These are phyloP conservation scores for Leptographium radiaticola DNA, from an alignment of 2,329 filamentous ascomycete species.

Conservation along the genomic window DNA sequence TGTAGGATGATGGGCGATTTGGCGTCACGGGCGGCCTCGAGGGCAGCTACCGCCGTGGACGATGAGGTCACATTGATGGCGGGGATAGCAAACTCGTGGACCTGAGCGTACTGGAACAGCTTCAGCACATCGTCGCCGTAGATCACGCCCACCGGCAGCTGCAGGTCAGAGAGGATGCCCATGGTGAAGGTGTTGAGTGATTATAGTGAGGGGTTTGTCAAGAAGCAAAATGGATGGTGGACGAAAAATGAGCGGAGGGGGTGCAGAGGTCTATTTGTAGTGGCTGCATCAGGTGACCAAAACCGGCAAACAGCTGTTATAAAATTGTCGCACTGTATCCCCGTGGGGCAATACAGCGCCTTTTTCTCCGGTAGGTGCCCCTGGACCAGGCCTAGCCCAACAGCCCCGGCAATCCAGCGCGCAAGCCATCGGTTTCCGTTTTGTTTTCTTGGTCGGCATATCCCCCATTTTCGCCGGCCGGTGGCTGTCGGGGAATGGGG, in stretches of 20 bases:
- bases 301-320: too few relatives aligned
- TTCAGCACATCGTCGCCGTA: conserved; percentile 39
- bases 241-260: conserved; percentile 1
- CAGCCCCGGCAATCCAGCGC: not conserved
- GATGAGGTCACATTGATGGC: conserved; percentile 92
- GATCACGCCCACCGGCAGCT: conserved; percentile 40
- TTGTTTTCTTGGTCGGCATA: not conserved
- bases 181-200: conserved; percentile 11
- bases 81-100: conserved; percentile 80
- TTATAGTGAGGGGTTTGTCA: conserved; percentile 1
- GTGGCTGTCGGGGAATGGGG: not conserved
- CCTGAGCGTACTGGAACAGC: conserved; percentile 82
- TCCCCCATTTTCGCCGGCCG: not conserved
- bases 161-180: conserved; percentile 26
- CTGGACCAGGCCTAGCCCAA: not conserved
- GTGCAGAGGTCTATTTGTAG: conserved; percentile 1
- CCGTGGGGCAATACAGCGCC: not conserved
- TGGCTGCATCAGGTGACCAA: conserved; percentile 1
- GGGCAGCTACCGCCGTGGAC: conserved; percentile 44
- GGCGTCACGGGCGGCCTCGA: conserved; percentile 88
- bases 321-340: not conserved
- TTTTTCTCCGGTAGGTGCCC: not conserved
- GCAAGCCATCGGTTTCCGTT: not conserved
- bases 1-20: conserved; percentile 91
- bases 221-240: not conserved